Evolutionary conservation across 192 early-diverging fungal species (phyloP), one percentile per base, ranked within the genome.

Genomic region (Pilobolus umbonatus): DNA sequence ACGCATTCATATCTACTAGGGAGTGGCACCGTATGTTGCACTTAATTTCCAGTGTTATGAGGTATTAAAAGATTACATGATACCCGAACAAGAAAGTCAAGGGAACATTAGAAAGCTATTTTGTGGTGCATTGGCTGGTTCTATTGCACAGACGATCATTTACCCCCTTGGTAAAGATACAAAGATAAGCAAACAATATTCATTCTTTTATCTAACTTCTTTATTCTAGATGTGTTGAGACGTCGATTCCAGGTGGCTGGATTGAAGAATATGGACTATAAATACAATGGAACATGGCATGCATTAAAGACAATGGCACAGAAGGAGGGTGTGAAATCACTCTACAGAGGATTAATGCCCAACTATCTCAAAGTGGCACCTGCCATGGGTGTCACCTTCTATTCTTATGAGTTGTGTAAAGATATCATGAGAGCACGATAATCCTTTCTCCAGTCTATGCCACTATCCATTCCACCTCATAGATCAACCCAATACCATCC

Each of bases 331-430:
- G 52, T 85, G 5, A 67, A 73, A 12, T 88, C 87, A 8, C 67
- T 88, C 24, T 91, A 90, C 65, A 82, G 83, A 36, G 90, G 90
- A 22, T 75, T 90, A 64, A 71, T 88, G 35, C 88, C 90, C 22
- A 93, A 93, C 64, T 88, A 90, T 65, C 65, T 93, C 30, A 93
- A 93, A 64, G 88, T 93, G 3, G 88, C 85, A 0, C 90, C 90
- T 17, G 90, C 88, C 11, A 91, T 89, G 45, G 85, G 85, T 56
- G 86, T 93, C 35, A 87, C 86, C 45, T 89, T 93, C 73, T 84
- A 85, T 61, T 84, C 87, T 12, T 90, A 93, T 47, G 90, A 93
- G 62, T 70, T 82, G 65, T 84, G 80, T 60, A 89, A 88, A 67
- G 87, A 90, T 15, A 42, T 76, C 12, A 68, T 90, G 60, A 65